A percentile compares a stretch with the other conserved stretches of the same genome.
These are phyloP conservation scores for Acrocalymma vagum DNA, from an alignment of 2,329 filamentous ascomycete genomes.

Conservation along the genomic window DNA sequence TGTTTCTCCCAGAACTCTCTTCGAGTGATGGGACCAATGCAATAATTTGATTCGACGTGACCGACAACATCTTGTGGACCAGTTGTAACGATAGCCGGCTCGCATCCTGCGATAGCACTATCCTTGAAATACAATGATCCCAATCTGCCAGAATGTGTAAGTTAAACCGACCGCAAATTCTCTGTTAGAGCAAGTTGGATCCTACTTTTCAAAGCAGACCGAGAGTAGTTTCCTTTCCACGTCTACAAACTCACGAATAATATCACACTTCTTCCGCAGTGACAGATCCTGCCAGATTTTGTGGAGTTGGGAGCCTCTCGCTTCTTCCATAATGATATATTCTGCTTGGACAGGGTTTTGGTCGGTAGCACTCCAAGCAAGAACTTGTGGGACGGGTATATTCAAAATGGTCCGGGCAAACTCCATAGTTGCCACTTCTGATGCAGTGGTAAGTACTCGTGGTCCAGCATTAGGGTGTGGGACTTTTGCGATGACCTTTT, in stretches of 20 bases:
- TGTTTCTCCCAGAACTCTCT: slow-evolving; percentile 33
- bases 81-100: slow-evolving; percentile 29
- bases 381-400: slow-evolving; percentile 34
- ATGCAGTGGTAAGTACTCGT: slow-evolving; percentile 25
- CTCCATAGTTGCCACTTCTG: slow-evolving; percentile 39
- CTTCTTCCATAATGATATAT: slow-evolving; percentile 45
- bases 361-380: slow-evolving; percentile 31
- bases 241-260: slow-evolving; percentile 35
- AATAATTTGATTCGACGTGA: slow-evolving; percentile 25
- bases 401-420: slow-evolving; percentile 28
- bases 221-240: slow-evolving; percentile 40
- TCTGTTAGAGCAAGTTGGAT: slow-evolving; percentile 24
- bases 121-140: slow-evolving; percentile 32
- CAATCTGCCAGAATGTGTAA: slow-evolving; percentile 22
- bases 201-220: slow-evolving; percentile 36
- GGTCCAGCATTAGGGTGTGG: slow-evolving; percentile 36
- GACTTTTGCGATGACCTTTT: slow-evolving; percentile 33
- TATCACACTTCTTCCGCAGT: slow-evolving; percentile 23
- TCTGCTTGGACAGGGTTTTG: slow-evolving; percentile 35
- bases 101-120: slow-evolving; percentile 37
- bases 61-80: slow-evolving; percentile 21
- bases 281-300: slow-evolving; percentile 31
- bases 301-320: slow-evolving; percentile 29
- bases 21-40: slow-evolving; percentile 32
- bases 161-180: slow-evolving; percentile 17